Evolutionary conservation across 176 grass and related monocot genomes (phyloP).

Genomic region (Carex kokanica): DNA sequence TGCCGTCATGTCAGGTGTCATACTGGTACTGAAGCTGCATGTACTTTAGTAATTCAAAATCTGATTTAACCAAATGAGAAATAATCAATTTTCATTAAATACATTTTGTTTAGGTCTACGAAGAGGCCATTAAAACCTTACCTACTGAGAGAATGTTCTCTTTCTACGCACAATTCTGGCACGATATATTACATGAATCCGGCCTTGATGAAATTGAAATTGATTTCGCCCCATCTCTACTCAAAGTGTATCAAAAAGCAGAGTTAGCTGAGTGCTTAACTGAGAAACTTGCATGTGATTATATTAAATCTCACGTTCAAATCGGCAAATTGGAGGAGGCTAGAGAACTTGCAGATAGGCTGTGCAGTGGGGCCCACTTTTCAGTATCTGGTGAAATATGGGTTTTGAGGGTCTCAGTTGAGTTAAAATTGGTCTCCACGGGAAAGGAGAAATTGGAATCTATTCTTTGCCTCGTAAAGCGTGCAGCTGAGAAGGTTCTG

Average conservation of each 20-base stretch:
- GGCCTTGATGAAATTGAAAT: conserved; percentile 47
- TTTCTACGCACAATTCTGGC: conserved; percentile 79
- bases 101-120: conserved; percentile 49
- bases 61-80: background rate
- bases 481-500: conserved; percentile 41
- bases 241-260: conserved; percentile 66
- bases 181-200: conserved; percentile 41
- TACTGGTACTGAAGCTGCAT: background rate
- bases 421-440: conserved; percentile 36
- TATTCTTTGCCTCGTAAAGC: conserved; percentile 60
- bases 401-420: conserved; percentile 62
- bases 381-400: conserved; percentile 56
- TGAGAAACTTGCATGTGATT: conserved; percentile 68
- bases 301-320: conserved; percentile 55
- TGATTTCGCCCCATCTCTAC: conserved; percentile 44
- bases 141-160: conserved; percentile 82
- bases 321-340: conserved; percentile 63
- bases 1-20: background rate
- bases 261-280: conserved; percentile 56
- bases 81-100: background rate
- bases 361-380: conserved; percentile 56
- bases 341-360: conserved; percentile 58
- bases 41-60: background rate
- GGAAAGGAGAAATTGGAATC: conserved; percentile 48
- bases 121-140: conserved; percentile 70